A percentile compares a stretch with the other conserved stretches of the same genome.
These are phyloP conservation scores for Silene noctiflora DNA, from an alignment of 179 eudicot species.

Conservation along the genomic window DNA sequence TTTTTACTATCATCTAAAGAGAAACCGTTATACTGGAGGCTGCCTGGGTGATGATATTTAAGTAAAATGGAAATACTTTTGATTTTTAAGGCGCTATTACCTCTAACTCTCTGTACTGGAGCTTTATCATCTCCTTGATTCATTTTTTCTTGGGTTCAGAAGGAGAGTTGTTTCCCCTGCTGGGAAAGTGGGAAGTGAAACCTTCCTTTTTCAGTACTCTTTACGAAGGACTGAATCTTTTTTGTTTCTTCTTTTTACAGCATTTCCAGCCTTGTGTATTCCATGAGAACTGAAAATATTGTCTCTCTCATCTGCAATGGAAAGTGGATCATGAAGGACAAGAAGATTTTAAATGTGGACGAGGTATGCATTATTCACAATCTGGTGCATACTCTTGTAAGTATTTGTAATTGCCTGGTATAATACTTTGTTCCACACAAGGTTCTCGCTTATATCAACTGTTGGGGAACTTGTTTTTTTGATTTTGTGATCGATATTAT, in stretches of 20 bases:
- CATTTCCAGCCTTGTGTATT: conserved; percentile 76
- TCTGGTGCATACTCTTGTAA: neutral
- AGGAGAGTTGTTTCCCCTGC: neutral
- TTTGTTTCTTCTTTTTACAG: conserved; percentile 38
- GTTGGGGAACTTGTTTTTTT: neutral
- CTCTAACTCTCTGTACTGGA: neutral
- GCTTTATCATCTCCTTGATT: neutral
- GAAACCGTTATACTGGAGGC: neutral
- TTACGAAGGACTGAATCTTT: neutral
- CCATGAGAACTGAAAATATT: conserved; percentile 86
- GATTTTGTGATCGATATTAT: neutral
- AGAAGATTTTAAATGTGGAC: conserved; percentile 59
- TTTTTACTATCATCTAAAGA: no score
- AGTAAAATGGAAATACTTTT: neutral
- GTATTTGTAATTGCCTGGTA: no score
- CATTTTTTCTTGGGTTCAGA: neutral
- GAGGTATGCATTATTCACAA: conserved; percentile 46
- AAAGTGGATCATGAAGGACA: conserved; percentile 82
- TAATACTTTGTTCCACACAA: neutral
- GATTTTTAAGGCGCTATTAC: neutral
- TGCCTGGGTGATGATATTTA: neutral
- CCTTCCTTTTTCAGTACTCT: neutral
- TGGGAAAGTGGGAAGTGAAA: neutral
- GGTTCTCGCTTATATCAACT: neutral
- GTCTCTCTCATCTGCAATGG: conserved; percentile 90